These are phyloP conservation scores for Tanozyma kutaoensis DNA, from an alignment of 805 yeast species.

Conservation along the genomic window DNA sequence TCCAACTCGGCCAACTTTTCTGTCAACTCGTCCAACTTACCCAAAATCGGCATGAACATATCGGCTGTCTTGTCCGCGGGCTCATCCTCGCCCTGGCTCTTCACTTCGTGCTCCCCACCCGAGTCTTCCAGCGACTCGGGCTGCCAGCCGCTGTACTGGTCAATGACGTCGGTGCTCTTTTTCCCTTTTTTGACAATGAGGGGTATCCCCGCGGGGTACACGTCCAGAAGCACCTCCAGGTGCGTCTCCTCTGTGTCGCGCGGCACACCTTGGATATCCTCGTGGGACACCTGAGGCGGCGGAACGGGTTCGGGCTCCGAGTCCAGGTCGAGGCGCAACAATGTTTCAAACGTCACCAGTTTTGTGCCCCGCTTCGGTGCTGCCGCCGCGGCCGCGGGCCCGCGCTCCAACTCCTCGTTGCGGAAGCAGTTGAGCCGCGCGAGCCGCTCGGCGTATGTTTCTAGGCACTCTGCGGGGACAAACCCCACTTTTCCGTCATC, in stretches of 20 bases:
- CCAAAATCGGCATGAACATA: conserved; percentile 45
- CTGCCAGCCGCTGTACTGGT: not conserved
- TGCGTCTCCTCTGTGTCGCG: conserved; percentile 10
- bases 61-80: conserved; percentile 4
- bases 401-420: conserved; percentile 56
- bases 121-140: not conserved
- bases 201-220: conserved; percentile 20
- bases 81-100: not conserved
- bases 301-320: too few relatives aligned
- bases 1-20: conserved; percentile 26
- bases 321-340: too few relatives aligned
- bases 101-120: not conserved
- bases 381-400: too few relatives aligned
- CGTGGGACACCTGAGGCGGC: conserved; percentile 11
- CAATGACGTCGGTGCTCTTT: conserved; percentile 2
- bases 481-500: conserved; percentile 74
- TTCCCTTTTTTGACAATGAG: conserved; percentile 19
- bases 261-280: conserved; percentile 5
- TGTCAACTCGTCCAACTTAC: conserved; percentile 30
- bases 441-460: conserved; percentile 79
- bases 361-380: conserved; percentile 2
- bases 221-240: conserved; percentile 30
- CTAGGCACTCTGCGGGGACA: conserved; percentile 93
- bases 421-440: conserved; percentile 90
- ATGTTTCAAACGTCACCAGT: too few relatives aligned